These are phyloP conservation scores for Neurospora cerealis DNA, from an alignment of 495 filamentous ascomycete genomes.

Conservation along the genomic window DNA sequence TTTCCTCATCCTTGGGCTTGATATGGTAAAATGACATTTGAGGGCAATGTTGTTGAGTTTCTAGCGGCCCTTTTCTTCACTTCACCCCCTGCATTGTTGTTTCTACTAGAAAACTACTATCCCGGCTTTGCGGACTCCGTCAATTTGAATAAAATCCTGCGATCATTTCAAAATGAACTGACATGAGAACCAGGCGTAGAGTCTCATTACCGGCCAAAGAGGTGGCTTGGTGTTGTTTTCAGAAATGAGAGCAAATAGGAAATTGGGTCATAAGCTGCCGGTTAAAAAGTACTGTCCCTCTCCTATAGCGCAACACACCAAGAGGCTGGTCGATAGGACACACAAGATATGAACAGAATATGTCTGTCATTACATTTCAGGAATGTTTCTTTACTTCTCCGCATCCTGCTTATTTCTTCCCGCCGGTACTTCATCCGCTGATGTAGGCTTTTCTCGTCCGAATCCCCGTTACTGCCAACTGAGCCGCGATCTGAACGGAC, in stretches of 20 bases:
- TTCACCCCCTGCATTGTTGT: not conserved
- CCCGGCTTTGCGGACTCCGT: not conserved
- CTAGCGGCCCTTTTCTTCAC: not conserved
- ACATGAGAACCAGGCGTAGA: not conserved
- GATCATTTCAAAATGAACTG: not conserved
- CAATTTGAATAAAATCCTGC: not conserved
- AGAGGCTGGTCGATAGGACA: too few species aligned
- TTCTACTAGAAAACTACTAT: not conserved
- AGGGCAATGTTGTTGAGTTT: not conserved
- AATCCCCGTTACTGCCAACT: not conserved
- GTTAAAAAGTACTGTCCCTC: too few species aligned
- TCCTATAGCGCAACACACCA: too few species aligned
- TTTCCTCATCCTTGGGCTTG: not conserved
- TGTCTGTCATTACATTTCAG: not conserved
- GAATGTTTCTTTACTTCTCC: not conserved
- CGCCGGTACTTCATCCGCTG: not conserved
- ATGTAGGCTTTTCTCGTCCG: not conserved
- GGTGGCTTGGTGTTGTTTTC: not conserved
- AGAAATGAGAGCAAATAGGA: not conserved
- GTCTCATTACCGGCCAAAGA: not conserved
- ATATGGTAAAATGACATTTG: not conserved
- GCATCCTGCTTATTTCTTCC: not conserved
- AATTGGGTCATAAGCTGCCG: too few species aligned
- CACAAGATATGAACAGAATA: not conserved
- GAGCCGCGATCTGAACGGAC: not conserved